A percentile compares a stretch with the other conserved stretches of the same genome.
Evolutionary conservation across 2,329 filamentous ascomycete genomes (phyloP).

Genomic region (Bipolaris oryzae): DNA sequence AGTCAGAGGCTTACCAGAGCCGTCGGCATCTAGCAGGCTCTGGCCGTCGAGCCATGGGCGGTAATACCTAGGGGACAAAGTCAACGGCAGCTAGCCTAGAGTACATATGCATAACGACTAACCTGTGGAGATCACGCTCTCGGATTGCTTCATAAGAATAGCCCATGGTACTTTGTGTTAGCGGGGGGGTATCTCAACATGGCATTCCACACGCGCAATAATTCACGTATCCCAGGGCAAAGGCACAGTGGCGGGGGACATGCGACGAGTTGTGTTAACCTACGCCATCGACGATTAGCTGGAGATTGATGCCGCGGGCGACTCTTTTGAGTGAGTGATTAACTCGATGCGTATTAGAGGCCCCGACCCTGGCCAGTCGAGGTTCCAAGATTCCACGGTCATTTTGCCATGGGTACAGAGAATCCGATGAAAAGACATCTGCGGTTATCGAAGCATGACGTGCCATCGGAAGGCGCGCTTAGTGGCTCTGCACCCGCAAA

Average conservation of each 20-base stretch:
- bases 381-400: conserved; percentile 1
- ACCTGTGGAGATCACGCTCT: conserved; percentile 42
- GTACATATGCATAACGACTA: neutral
- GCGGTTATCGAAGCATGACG: conserved; percentile 9
- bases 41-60: conserved; percentile 47
- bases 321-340: conserved; percentile 4
- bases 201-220: conserved; percentile 15
- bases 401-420: conserved; percentile 4
- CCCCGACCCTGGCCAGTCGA: conserved; percentile 8
- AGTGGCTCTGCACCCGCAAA: neutral
- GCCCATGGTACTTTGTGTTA: conserved; percentile 20
- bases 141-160: conserved; percentile 30
- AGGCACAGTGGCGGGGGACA: conserved; percentile 9
- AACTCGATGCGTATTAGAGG: conserved; percentile 15
- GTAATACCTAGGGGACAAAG: conserved; percentile 36
- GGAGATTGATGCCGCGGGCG: conserved; percentile 6
- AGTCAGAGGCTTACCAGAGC: conserved; percentile 32
- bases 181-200: conserved; percentile 14
- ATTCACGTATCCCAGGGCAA: conserved; percentile 4
- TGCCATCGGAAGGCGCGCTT: neutral
- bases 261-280: neutral
- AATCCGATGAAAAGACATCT: conserved; percentile 5
- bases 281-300: neutral
- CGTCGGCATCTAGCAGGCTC: conserved; percentile 36
- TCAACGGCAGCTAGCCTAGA: conserved; percentile 4